Conservation (phyloP, 495 filamentous ascomycete genomes). For the Aspergillus sclerotiicarbonarius region DNA sequence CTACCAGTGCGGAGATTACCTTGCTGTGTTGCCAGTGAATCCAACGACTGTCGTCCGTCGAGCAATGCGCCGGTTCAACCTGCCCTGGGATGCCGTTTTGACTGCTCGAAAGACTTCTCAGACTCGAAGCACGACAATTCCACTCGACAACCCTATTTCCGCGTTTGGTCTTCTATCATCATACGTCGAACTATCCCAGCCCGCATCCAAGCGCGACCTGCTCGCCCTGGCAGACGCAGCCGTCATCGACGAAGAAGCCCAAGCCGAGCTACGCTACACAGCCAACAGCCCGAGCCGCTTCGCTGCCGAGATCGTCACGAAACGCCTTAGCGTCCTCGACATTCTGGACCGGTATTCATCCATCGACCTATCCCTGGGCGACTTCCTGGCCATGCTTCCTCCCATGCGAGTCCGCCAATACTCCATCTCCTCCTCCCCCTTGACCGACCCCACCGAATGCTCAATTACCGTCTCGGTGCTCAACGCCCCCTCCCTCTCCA, state of each 20-base stretch:
- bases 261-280: neutral
- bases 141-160: neutral
- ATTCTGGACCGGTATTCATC: constrained; percentile 21
- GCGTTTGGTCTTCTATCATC: neutral
- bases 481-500: neutral
- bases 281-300: neutral
- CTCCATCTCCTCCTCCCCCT: constrained; percentile 68
- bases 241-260: neutral
- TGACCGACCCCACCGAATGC: neutral
- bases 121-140: neutral
- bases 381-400: constrained; percentile 31
- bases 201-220: constrained; percentile 6
- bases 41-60: constrained; percentile 3
- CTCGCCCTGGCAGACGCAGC: constrained; percentile 3
- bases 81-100: constrained; percentile 6
- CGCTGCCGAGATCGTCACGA: neutral
- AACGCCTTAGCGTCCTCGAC: constrained; percentile 8
- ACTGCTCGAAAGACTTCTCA: neutral
- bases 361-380: constrained; percentile 60
- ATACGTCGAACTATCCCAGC: constrained; percentile 11
- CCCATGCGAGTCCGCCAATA: constrained; percentile 70
- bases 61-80: constrained; percentile 7
- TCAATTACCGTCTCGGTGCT: constrained; percentile 3
- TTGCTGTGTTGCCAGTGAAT: constrained; percentile 9
- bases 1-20: constrained; percentile 16